phyloP scores from a whole-genome alignment of 2,329 filamentous ascomycete species.

The Ophiostoma tasmaniense region DNA sequence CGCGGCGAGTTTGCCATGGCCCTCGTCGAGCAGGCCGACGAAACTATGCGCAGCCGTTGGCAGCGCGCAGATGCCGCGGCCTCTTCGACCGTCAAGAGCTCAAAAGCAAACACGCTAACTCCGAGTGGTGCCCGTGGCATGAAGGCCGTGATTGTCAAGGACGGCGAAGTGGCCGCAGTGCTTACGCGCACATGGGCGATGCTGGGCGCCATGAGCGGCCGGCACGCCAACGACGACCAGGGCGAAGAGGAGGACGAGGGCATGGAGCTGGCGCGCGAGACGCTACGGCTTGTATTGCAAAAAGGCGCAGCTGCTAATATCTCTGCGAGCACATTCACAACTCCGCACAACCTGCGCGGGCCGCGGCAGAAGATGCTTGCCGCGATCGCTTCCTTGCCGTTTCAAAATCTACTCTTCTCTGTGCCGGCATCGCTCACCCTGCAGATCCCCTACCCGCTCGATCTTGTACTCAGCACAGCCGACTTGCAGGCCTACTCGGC shows the following conservation, averaged over 20 bases:
- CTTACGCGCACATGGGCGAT: conserved; percentile 71
- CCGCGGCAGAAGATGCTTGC: conserved; percentile 3
- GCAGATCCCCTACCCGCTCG: conserved; percentile 67
- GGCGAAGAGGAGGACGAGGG: conserved; percentile 72
- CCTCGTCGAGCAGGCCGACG: conserved; percentile 76
- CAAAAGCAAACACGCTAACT: conserved; percentile 6
- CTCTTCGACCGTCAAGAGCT: background rate
- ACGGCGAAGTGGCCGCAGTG: conserved; percentile 73
- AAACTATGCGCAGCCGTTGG: conserved; percentile 66
- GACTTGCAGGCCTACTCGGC: conserved; percentile 73
- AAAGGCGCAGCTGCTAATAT: conserved; percentile 35
- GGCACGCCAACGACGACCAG: conserved; percentile 56
- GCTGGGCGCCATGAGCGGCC: conserved; percentile 63
- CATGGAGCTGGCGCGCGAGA: conserved; percentile 70
- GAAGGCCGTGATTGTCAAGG: conserved; percentile 64
- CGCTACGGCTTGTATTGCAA: conserved; percentile 59
- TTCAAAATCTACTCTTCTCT: conserved; percentile 75
- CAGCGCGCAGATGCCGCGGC: conserved; percentile 41
- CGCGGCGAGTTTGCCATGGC: conserved; percentile 87
- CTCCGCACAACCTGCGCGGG: conserved; percentile 1
- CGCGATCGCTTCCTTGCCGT: conserved; percentile 46
- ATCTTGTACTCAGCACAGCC: conserved; percentile 71
- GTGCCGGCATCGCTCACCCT: conserved; percentile 63
- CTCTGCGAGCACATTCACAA: background rate
- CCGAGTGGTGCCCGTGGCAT: conserved; percentile 41